These are phyloP conservation scores for Acer saccharum DNA, from an alignment of 345 rosid genomes.

Conservation along the genomic window DNA sequence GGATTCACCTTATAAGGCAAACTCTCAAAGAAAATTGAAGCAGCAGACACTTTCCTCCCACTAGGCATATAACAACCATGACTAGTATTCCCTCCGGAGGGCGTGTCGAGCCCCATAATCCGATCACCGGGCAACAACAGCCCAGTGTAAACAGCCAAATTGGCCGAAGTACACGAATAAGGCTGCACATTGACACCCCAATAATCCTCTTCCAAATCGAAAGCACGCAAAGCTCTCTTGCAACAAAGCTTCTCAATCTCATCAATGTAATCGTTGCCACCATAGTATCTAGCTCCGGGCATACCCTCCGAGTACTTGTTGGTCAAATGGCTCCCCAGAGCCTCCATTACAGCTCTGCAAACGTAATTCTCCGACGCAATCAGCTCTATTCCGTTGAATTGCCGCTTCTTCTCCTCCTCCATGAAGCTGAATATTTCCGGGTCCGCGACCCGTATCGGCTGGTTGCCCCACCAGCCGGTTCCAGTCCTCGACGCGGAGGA, in stretches of 20 bases:
- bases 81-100: conserved; percentile 78
- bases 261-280: conserved; percentile 75
- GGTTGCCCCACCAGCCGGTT: conserved; percentile 61
- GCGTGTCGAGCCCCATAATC: conserved; percentile 78
- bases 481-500: conserved; percentile 35
- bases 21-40: conserved; percentile 86
- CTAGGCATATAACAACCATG: conserved; percentile 76
- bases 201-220: conserved; percentile 50
- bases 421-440: conserved; percentile 59
- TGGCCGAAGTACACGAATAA: conserved; percentile 79
- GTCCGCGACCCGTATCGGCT: conserved; percentile 45
- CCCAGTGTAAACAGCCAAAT: conserved; percentile 71
- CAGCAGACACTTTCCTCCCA: conserved; percentile 76
- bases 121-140: conserved; percentile 67
- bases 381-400: conserved; percentile 64
- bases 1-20: conserved; percentile 81
- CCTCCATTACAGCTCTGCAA: conserved; percentile 76
- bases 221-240: conserved; percentile 67
- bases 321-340: conserved; percentile 74
- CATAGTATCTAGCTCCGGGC: conserved; percentile 73
- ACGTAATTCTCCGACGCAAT: conserved; percentile 85
- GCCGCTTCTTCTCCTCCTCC: conserved; percentile 69
- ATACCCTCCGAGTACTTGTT: conserved; percentile 80
- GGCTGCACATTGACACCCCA: conserved; percentile 94
- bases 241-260: conserved; percentile 69